These are phyloP conservation scores for Tylopilus rubrobrunneus DNA, from an alignment of 768 basidiomycete species.

Conservation along the genomic window DNA sequence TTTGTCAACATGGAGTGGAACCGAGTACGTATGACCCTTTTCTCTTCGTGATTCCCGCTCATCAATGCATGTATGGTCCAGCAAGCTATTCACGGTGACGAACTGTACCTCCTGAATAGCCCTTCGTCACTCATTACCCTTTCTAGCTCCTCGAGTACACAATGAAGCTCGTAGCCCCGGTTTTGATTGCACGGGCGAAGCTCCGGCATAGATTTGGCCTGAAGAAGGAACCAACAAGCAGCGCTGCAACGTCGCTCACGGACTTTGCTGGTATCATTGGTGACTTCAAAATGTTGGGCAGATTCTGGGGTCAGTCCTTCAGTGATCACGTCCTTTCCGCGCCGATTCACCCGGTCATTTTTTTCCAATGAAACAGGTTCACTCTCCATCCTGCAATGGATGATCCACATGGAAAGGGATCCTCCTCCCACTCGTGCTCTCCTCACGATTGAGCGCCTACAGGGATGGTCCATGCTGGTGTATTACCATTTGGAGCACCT, in stretches of 20 bases:
- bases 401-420: conserved; percentile 68
- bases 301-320: conserved; percentile 63
- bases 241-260: conserved; percentile 46
- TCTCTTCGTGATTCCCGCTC: conserved; percentile 9
- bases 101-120: not conserved
- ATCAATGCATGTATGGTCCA: conserved; percentile 25
- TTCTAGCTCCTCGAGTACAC: conserved; percentile 68
- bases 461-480: conserved; percentile 68
- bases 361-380: conserved; percentile 45
- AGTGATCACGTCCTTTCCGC: conserved; percentile 15
- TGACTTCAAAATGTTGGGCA: conserved; percentile 70
- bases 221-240: conserved; percentile 49
- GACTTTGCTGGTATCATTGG: conserved; percentile 55
- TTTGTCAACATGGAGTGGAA: conserved; percentile 89
- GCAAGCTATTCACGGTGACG: conserved; percentile 71
- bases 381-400: conserved; percentile 78
- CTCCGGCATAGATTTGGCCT: conserved; percentile 65
- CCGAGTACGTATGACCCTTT: conserved; percentile 58
- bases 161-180: conserved; percentile 64
- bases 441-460: conserved; percentile 74
- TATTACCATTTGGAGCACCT: conserved; percentile 81
- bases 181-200: conserved; percentile 63
- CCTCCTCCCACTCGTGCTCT: conserved; percentile 68
- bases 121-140: conserved; percentile 1
- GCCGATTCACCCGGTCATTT: not conserved